phyloP scores from a whole-genome alignment of 371 early-diverging fungal species.

The Caulochytrium protostelioides region DNA sequence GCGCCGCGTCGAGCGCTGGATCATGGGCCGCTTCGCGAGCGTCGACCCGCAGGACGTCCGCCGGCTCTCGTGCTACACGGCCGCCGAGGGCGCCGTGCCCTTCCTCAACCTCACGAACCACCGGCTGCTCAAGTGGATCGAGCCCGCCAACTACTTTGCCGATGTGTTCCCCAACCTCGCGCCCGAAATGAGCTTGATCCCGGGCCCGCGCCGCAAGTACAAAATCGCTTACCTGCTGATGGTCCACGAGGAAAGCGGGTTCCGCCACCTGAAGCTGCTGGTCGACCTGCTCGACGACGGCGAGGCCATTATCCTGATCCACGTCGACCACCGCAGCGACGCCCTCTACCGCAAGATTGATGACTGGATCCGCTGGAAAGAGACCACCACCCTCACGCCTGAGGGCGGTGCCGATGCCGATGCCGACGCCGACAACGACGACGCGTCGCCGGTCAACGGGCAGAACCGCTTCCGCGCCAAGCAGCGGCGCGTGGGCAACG shows the following conservation, averaged over 20 bases:
- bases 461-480: neutral
- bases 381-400: neutral
- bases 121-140: constrained; percentile 8
- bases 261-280: constrained; percentile 4
- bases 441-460: constrained; percentile 1
- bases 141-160: constrained; percentile 9
- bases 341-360: constrained; percentile 5
- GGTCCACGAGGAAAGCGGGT: constrained; percentile 10
- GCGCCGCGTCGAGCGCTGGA: neutral
- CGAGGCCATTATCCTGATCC: constrained; percentile 15
- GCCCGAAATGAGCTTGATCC: neutral
- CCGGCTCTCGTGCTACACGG: constrained; percentile 13
- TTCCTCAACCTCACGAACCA: constrained; percentile 7
- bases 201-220: constrained; percentile 7
- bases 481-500: constrained; percentile 10
- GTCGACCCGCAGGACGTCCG: constrained; percentile 1
- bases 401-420: neutral
- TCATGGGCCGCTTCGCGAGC: neutral
- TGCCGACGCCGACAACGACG: neutral
- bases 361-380: neutral
- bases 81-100: constrained; percentile 12
- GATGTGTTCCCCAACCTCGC: constrained; percentile 6
- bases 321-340: constrained; percentile 14
- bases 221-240: constrained; percentile 19
- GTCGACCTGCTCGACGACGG: constrained; percentile 18